Percentiles rank a stretch among this genome's conserved stretches.
Conservation (phyloP, 2,329 filamentous ascomycete genomes). For the Amauroascus niger region DNA sequence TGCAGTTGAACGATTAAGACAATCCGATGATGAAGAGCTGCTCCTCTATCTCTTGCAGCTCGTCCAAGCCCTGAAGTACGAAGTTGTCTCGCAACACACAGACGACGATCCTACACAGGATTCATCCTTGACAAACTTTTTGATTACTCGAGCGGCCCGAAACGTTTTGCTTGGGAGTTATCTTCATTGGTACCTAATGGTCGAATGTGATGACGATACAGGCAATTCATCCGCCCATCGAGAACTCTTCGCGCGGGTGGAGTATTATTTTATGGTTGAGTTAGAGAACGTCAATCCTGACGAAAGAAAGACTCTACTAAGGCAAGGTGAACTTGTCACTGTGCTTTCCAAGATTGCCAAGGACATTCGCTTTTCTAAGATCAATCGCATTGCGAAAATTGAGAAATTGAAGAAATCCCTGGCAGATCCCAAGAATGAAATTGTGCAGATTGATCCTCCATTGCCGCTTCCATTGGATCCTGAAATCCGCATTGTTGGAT, state of each 20-base stretch:
- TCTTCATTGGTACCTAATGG: constrained; percentile 97
- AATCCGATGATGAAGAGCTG: constrained; percentile 85
- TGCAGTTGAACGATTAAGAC: constrained; percentile 81
- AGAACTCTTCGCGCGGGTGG: constrained; percentile 82
- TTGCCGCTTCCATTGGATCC: constrained; percentile 84
- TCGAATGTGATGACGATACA: constrained; percentile 77
- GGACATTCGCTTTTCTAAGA: constrained; percentile 72
- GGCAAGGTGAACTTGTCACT: constrained; percentile 82
- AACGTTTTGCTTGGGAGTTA: constrained; percentile 92
- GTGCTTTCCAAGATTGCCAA: constrained; percentile 80
- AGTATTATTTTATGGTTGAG: constrained; percentile 91
- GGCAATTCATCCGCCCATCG: constrained; percentile 66
- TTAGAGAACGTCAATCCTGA: constrained; percentile 65
- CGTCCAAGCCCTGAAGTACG: constrained; percentile 91
- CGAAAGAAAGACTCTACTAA: constrained; percentile 63
- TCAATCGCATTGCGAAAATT: constrained; percentile 68
- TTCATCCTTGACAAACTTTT: constrained; percentile 78
- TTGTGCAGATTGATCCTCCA: constrained; percentile 72
- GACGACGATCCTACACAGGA: constrained; percentile 57
- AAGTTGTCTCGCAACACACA: constrained; percentile 58
- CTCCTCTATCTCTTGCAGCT: constrained; percentile 85
- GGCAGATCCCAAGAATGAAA: constrained; percentile 80
- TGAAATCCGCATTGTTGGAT: constrained; percentile 64
- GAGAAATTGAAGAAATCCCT: constrained; percentile 77
- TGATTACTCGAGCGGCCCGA: constrained; percentile 75